Base-by-base conservation (phyloP, 345 rosid species). In the Salix suchowensis region DNA sequence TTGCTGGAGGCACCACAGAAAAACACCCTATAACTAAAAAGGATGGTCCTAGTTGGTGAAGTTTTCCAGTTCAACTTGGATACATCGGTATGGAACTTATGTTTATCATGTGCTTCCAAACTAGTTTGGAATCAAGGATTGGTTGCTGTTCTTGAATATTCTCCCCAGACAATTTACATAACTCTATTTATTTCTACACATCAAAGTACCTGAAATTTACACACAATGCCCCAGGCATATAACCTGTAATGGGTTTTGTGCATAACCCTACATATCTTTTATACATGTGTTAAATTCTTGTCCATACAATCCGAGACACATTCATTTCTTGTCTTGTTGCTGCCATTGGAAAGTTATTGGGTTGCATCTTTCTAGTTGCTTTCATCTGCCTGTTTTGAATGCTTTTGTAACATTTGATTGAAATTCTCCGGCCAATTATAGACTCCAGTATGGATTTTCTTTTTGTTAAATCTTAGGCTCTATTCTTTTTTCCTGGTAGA, bases 1-100 rank as follows among this genome's bases (percentile, higher is more conserved):
- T 96, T 44, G 91, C 85, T 64, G 99, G 98, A 83, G 99, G 99
- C 85, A 91, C 99, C 36, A 93, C 97, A 44, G 98, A 93, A 74
- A 96, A 92, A 82, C 99, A 96, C 81, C 99, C 97, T 39, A 71
- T 81, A 72, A 96, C 98, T 54, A 96, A 96, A 82, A 91, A 76
- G 87, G 87, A 96, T 96, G 96, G 88, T 96, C 86, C 88, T 96
- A 39, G 88, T 88, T 11, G 94, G 97, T 34, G 99, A 96, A 87
- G 77, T 96, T 34, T 84, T 96, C 81, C 97, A 75, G 85, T 93
- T 96, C 46, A 89, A 96, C 89, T 81, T 96, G 42, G 78, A 86
- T 72, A 91, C 91, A 74, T 55, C 79, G 96, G 98, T 93, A 93
- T 58, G 42, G n/a, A 40, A 64, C 70, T 61, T 37, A 13, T 21